Percentiles rank a stretch among this genome's conserved stretches.
Evolutionary conservation across 345 rosid genomes (phyloP).

Genomic region (Gossypium australe): DNA sequence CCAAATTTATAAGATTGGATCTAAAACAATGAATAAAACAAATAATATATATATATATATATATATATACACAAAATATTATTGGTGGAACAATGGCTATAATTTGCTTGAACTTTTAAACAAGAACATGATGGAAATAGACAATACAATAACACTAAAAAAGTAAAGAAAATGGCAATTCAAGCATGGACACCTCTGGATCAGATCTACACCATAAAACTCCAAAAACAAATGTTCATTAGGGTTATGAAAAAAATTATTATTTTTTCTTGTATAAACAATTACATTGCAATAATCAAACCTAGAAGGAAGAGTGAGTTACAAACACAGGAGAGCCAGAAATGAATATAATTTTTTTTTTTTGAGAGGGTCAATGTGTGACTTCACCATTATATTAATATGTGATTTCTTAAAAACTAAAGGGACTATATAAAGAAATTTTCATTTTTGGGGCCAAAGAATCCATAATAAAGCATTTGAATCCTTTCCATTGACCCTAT

Average conservation of each 20-base stretch:
- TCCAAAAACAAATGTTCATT: neutral
- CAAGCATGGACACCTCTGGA: neutral
- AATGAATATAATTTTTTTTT: too few species aligned
- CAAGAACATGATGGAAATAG: neutral
- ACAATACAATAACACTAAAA: neutral
- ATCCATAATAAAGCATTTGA: neutral
- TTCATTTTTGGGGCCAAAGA: too few species aligned
- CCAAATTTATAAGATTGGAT: neutral
- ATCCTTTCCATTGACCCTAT: conserved; percentile 32
- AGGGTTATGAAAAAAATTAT: neutral
- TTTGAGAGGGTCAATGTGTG: too few species aligned
- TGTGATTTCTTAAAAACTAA: too few species aligned
- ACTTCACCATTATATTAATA: neutral
- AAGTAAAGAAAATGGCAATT: neutral
- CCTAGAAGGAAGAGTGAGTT: too few species aligned
- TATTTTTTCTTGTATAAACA: too few species aligned
- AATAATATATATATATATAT: too few species aligned
- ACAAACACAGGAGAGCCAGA: too few species aligned
- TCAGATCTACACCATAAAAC: neutral
- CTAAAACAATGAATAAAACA: neutral
- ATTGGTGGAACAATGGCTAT: neutral
- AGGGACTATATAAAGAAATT: too few species aligned
- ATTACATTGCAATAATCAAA: too few species aligned
- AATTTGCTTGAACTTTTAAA: neutral
- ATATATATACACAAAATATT: too few species aligned